These are phyloP conservation scores for Suillus occidentalis DNA, from an alignment of 768 basidiomycete species.

Conservation along the genomic window DNA sequence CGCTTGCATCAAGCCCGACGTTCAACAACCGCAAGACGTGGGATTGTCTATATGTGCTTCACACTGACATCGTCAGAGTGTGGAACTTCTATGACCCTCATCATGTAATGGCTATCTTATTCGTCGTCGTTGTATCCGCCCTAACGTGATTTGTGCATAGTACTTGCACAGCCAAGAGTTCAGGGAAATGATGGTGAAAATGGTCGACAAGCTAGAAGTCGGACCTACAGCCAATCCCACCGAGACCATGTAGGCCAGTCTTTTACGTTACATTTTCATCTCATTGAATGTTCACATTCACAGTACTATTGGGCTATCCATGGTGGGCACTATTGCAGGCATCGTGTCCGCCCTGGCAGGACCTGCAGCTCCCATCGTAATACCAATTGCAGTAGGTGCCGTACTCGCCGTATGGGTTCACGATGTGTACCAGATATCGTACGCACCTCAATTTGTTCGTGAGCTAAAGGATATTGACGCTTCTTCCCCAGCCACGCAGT, in stretches of 20 bases:
- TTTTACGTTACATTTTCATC: background rate
- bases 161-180: conserved; percentile 2
- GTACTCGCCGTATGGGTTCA: background rate
- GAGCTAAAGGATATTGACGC: too few species aligned
- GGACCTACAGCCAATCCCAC: background rate
- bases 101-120: background rate
- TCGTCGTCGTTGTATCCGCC: background rate
- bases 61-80: conserved; percentile 17
- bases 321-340: background rate
- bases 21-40: conserved; percentile 6
- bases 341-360: background rate
- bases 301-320: background rate
- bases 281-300: background rate
- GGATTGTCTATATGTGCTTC: conserved; percentile 18
- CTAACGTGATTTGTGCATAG: background rate
- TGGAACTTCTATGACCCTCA: conserved; percentile 21
- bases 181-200: background rate
- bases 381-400: background rate
- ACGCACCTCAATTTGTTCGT: too few species aligned
- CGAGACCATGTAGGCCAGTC: background rate
- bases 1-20: conserved; percentile 10
- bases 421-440: too few species aligned
- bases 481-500: too few species aligned
- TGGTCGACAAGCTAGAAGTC: background rate
- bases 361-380: background rate